These are phyloP conservation scores for Oropetium thomaeum DNA, from an alignment of 176 grass and related monocot species.

Conservation along the genomic window DNA sequence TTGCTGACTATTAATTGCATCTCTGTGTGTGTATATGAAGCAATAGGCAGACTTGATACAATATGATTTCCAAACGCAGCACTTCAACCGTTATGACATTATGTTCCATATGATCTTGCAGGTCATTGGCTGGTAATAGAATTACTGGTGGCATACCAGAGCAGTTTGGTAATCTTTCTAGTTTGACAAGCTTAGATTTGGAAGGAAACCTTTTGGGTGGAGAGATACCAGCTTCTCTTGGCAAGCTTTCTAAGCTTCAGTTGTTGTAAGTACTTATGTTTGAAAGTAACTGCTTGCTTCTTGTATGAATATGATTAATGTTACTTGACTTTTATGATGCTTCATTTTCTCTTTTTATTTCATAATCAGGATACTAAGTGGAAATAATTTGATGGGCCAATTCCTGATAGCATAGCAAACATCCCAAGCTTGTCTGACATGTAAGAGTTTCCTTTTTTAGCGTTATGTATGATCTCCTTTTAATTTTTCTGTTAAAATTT, in stretches of 20 bases:
- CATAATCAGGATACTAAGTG: slow-evolving; percentile 66
- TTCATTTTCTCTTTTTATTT: not conserved
- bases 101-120: slow-evolving; percentile 42
- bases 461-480: not conserved
- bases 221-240: slow-evolving; percentile 73
- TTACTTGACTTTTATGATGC: slow-evolving; percentile 2
- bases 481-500: slow-evolving; percentile 11
- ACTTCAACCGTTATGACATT: slow-evolving; percentile 8
- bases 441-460: slow-evolving; percentile 43
- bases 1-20: not conserved
- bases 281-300: not conserved
- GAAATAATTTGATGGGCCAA: slow-evolving; percentile 59
- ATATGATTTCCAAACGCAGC: not conserved
- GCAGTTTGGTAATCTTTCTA: slow-evolving; percentile 69
- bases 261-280: slow-evolving; percentile 50
- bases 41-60: not conserved
- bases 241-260: slow-evolving; percentile 58
- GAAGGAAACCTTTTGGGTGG: slow-evolving; percentile 65
- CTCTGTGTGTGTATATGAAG: not conserved
- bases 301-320: not conserved
- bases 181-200: slow-evolving; percentile 64
- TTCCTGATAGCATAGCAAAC: slow-evolving; percentile 61
- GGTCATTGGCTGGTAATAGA: slow-evolving; percentile 58
- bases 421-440: slow-evolving; percentile 72
- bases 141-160: slow-evolving; percentile 67